Evolutionary conservation across 2,329 filamentous ascomycete genomes (phyloP), one percentile per base, ranked within the genome.

Genomic region (Aspergillus melleus): DNA sequence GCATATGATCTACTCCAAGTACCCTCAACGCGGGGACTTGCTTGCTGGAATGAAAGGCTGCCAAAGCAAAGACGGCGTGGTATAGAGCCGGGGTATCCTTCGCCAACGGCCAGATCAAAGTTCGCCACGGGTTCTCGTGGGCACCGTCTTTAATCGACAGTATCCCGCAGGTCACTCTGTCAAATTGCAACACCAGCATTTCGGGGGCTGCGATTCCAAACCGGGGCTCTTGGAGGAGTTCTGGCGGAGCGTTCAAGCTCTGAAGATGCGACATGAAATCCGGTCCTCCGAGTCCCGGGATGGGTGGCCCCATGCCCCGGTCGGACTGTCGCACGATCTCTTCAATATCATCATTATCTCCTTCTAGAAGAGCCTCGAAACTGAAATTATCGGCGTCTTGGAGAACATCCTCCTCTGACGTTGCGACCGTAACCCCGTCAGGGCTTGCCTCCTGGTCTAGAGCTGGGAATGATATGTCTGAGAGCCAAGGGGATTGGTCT

Each of bases 61-160:
- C 87, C 80, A 91, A 84, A 4, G 88, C 87, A 47, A 85, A 83
- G 56, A 90, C 83, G 4, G 88, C 88, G 75, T 90, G 86, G 64
- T 86, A 88, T 39, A 91, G 75, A 2, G 88, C 87, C 2, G 86
- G 85, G 4, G 84, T 88, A 52, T 86, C 81, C 64, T 80, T 81
- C 3, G 87, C 86, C 52, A 91, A 74, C 1, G 88, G 88, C 86
- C 87, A 89, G n/a, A 91, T 79, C 50, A 89, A 77, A 6, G 84
- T 90, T 29, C 87, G 82, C 88, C 88, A 91, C 2, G 88, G 88
- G 68, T 90, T 91, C 66, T 90, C 88, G 1, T 81, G 84, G 6
- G 83, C 81, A 0, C 88, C 88, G 71, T 90, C 87, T 68, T 90
- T 90, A 54, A 90, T 81, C 0, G 88, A 90, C 20, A 90, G 77